phyloP scores from a whole-genome alignment of 2,329 filamentous ascomycete genomes.

The Aspergillus terreus region DNA sequence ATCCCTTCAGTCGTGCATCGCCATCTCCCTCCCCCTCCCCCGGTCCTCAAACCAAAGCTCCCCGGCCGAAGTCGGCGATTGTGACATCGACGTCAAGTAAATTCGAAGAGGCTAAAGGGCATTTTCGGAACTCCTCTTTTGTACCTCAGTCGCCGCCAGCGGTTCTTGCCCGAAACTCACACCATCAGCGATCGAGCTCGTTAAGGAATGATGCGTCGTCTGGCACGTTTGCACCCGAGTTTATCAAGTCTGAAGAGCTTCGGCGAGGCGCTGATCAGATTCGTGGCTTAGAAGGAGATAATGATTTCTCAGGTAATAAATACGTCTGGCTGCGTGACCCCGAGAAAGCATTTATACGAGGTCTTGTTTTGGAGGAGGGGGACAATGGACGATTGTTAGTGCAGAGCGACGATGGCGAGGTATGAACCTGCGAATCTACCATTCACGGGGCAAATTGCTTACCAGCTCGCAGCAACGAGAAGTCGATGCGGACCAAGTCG shows the following conservation, averaged over 20 bases:
- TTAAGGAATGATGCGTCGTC: constrained; percentile 61
- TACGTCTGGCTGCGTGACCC: constrained; percentile 96
- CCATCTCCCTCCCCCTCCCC: constrained; percentile 62
- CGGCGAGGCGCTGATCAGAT: constrained; percentile 54
- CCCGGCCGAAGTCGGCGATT: constrained; percentile 71
- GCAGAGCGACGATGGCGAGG: constrained; percentile 88
- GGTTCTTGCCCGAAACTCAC: constrained; percentile 37
- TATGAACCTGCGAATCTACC: constrained; percentile 44
- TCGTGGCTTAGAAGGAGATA: constrained; percentile 85
- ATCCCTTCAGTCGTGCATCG: constrained; percentile 66
- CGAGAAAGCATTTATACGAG: constrained; percentile 82
- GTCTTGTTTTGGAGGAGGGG: constrained; percentile 83
- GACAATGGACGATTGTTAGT: constrained; percentile 68
- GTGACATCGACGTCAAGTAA: constrained; percentile 56
- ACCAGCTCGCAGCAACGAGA: constrained; percentile 68
- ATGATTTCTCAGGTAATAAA: constrained; percentile 97
- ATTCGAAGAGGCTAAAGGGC: constrained; percentile 45
- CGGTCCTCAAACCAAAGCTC: constrained; percentile 40
- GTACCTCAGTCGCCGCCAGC: constrained; percentile 54
- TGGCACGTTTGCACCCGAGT: constrained; percentile 89
- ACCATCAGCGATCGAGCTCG: constrained; percentile 58
- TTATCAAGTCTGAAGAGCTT: constrained; percentile 85
- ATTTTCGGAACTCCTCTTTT: constrained; percentile 65
- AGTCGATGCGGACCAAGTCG: constrained; percentile 79
- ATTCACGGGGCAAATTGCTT: neutral